phyloP scores from a whole-genome alignment of 2,329 filamentous ascomycete species.

The Cadophora sp. region DNA sequence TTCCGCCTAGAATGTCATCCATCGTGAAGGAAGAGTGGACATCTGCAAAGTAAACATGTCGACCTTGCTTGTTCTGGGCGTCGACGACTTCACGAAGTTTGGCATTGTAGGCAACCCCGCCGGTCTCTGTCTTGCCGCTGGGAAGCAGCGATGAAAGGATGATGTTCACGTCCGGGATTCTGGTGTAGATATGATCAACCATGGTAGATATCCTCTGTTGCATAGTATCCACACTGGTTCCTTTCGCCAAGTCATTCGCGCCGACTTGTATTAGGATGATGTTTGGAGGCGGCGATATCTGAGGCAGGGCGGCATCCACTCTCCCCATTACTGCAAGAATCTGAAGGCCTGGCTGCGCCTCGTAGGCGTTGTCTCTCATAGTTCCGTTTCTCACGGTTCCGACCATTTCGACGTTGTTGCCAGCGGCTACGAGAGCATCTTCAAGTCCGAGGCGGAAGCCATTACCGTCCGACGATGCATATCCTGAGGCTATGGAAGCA shows the following conservation, averaged over 20 bases:
- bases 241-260: conserved; percentile 4
- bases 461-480: conserved; percentile 15
- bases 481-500: conserved; percentile 15
- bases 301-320: neutral
- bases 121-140: neutral
- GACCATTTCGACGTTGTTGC: conserved; percentile 12
- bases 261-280: conserved; percentile 17
- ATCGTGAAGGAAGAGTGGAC: conserved; percentile 14
- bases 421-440: neutral
- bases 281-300: conserved; percentile 8
- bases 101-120: neutral
- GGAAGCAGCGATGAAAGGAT: conserved; percentile 11
- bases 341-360: neutral
- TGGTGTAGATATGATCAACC: conserved; percentile 6
- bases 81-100: conserved; percentile 8
- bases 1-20: neutral
- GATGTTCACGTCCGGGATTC: neutral
- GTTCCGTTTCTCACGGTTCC: conserved; percentile 1
- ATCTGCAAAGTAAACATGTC: conserved; percentile 20
- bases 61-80: conserved; percentile 1
- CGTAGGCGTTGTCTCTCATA: conserved; percentile 9
- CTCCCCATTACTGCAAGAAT: conserved; percentile 11
- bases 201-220: conserved; percentile 9
- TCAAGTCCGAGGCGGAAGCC: conserved; percentile 14
- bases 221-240: neutral